A percentile compares a stretch with the other conserved stretches of the same genome.
Evolutionary conservation across 1,284 basidiomycete species (phyloP).

Genomic region (Tetrapyrgos nigripes): DNA sequence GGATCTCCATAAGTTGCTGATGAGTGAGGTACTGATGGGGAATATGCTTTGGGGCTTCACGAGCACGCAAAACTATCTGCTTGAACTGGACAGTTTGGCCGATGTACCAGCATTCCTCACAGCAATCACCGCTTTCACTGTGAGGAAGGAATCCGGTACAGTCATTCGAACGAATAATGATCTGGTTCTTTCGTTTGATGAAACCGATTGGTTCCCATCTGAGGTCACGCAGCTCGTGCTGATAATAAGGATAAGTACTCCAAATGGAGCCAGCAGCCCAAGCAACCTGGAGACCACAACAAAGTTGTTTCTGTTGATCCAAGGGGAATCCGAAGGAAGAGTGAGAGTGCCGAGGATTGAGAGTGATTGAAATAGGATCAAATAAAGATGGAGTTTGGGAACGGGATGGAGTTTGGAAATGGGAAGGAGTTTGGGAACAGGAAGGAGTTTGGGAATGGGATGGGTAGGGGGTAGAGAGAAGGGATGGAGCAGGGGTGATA

Average conservation of each 20-base stretch:
- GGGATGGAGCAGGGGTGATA: too few species aligned
- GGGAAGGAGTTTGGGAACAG: too few species aligned
- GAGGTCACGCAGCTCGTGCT: not conserved
- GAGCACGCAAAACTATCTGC: not conserved
- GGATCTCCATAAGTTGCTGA: not conserved
- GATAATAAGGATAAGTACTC: conserved; percentile 15
- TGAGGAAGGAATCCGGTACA: not conserved
- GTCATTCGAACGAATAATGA: not conserved
- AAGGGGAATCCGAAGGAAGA: too few species aligned
- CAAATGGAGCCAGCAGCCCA: conserved; percentile 11
- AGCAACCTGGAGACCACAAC: conserved; percentile 8
- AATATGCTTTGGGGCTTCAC: not conserved
- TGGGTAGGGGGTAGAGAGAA: too few species aligned
- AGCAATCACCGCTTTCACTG: not conserved
- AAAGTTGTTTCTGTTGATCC: conserved; percentile 6
- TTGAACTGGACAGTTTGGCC: not conserved
- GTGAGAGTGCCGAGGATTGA: too few species aligned
- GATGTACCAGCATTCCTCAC: not conserved
- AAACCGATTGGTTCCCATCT: conserved; percentile 6
- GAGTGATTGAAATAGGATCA: too few species aligned
- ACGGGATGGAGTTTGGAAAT: too few species aligned
- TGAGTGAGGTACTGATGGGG: not conserved
- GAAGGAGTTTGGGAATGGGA: too few species aligned
- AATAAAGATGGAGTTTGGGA: too few species aligned
- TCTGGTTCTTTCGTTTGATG: not conserved